phyloP scores from a whole-genome alignment of 306 rosid species.

The Pyrus communis region DNA sequence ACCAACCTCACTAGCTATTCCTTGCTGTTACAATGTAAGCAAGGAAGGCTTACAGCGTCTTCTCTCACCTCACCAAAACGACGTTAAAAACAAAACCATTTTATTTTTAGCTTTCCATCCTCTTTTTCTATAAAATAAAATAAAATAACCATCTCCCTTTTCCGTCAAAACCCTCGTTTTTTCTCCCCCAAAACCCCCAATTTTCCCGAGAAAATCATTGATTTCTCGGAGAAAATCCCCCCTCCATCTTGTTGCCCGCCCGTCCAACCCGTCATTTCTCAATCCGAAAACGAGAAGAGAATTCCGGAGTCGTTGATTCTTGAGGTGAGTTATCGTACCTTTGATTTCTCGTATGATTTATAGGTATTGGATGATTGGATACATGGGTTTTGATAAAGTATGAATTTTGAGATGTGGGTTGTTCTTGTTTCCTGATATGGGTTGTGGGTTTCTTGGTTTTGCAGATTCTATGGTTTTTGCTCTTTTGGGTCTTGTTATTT shows the following conservation, averaged over 20 bases:
- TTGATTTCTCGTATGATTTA: not conserved
- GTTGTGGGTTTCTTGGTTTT: not conserved
- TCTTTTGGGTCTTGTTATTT: slow-evolving; percentile 6
- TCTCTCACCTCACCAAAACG: not conserved
- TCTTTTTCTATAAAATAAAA: not conserved
- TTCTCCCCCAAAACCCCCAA: not conserved
- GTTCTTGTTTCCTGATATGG: slow-evolving; percentile 1
- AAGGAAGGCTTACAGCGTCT: not conserved
- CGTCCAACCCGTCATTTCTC: not conserved
- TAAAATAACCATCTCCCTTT: not conserved
- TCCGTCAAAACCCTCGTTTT: slow-evolving; percentile 1
- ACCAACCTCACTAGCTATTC: not conserved
- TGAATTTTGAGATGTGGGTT: not conserved
- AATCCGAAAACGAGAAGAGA: not conserved
- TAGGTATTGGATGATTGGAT: slow-evolving; percentile 1
- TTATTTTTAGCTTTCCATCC: not conserved
- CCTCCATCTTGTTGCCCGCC: not conserved
- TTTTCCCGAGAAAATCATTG: not conserved
- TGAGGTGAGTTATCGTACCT: slow-evolving; percentile 3
- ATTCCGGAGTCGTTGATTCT: not conserved
- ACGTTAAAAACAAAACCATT: not conserved
- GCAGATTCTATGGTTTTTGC: slow-evolving; percentile 23
- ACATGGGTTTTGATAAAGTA: not conserved
- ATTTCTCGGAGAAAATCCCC: slow-evolving; percentile 4
- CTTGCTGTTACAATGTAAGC: slow-evolving; percentile 2